phyloP scores from a whole-genome alignment of 192 early-diverging fungal species.

The Backusella sp. region DNA sequence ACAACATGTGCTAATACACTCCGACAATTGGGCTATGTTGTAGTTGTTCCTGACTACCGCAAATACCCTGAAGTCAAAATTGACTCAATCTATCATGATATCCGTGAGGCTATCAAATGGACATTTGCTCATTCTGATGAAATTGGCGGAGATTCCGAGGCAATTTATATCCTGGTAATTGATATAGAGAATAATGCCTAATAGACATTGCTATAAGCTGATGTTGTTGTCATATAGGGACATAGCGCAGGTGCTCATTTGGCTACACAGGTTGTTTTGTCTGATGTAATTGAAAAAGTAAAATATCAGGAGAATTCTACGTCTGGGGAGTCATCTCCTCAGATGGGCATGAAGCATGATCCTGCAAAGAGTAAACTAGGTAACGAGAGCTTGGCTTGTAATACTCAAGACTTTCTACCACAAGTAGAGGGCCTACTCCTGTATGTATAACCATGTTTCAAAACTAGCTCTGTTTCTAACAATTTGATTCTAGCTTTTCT shows the following conservation, averaged over 20 bases:
- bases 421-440: slow-evolving; percentile 39
- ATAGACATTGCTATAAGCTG: neutral
- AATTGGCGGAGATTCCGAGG: slow-evolving; percentile 30
- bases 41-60: slow-evolving; percentile 53
- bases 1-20: slow-evolving; percentile 46
- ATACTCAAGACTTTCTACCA: slow-evolving; percentile 24
- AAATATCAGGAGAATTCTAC: slow-evolving; percentile 7
- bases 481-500: slow-evolving; percentile 26
- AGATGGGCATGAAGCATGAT: slow-evolving; percentile 14
- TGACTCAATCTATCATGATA: slow-evolving; percentile 41
- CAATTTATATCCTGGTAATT: slow-evolving; percentile 43
- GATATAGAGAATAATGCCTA: neutral
- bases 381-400: neutral
- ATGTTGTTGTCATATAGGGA: slow-evolving; percentile 26
- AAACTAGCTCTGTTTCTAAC: neutral
- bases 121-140: slow-evolving; percentile 32
- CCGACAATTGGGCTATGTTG: slow-evolving; percentile 52
- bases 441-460: slow-evolving; percentile 24
- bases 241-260: slow-evolving; percentile 47
- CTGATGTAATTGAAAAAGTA: slow-evolving; percentile 31
- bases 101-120: slow-evolving; percentile 51
- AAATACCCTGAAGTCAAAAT: slow-evolving; percentile 52
- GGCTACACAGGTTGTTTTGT: slow-evolving; percentile 32
- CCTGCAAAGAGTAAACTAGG: neutral
- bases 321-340: slow-evolving; percentile 3